Evolutionary conservation across 1,139 yeast species (phyloP), one percentile per base, ranked within the genome.

Genomic region (Saccharomyces hybrid): DNA sequence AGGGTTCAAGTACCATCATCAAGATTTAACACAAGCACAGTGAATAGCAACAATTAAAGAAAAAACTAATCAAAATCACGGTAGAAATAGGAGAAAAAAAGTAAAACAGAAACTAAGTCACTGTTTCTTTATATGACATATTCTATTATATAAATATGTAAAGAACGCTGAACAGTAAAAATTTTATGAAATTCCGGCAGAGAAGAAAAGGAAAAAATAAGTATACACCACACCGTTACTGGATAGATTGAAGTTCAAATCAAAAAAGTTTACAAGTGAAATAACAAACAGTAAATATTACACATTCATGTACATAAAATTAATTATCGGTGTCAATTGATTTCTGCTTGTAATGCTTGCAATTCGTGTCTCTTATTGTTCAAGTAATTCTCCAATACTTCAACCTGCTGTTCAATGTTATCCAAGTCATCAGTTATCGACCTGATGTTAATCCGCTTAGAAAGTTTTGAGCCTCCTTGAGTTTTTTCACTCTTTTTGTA

Each of bases 331-430:
- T 50, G 31, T 26, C 64, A 58, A 32, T 56, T 61, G 16, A 78
- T 72, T 63, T 80, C 78, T 51, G 66, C 62, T 59, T 73, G 71
- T 55, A 83, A 66, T 14, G 70, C 65, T 9, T 65, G 64, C 60
- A 80, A 74, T 63, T 82, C 86, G 41, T 64, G 63, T 61, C 73
- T 76, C 68, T 79, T 81, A 53, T 73, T 74, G 31, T 65, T 64
- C 58, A 81, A 73, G 59, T 79, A 82, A 48, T 76, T 80, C 65
- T 82, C 78, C 60, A 83, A 71, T 9, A 77, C 74, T 32, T 69
- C 66, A 3, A 82, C 84, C 65, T 83, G 88, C 55, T 75, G 76
- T 60, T 81, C 83, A 54, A 83, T 72, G 27, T 70, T 73, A 46
- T 70, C 81, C 65, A 75, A 60, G 57, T 75, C 78, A 38, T 64